Evolutionary conservation across 208 protist genomes (phyloP).

Genomic region (Acanthamoeba royreba): DNA sequence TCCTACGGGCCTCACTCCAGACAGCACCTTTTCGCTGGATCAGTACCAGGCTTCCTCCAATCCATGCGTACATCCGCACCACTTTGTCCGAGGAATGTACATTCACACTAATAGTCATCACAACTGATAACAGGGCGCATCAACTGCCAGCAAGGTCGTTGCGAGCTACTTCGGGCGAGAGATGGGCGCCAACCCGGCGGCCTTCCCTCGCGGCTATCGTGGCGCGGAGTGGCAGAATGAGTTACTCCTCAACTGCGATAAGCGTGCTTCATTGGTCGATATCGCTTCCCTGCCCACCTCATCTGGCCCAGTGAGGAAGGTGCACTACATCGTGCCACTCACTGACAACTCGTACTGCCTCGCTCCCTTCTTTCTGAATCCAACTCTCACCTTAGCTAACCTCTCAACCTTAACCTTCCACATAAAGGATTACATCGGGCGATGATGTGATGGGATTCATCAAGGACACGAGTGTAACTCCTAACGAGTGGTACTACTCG

Average conservation of each 20-base stretch:
- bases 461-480: background rate
- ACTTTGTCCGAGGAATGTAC: background rate
- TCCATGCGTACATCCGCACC: background rate
- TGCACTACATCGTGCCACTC: conserved; percentile 9
- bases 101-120: background rate
- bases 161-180: conserved; percentile 3
- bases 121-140: background rate
- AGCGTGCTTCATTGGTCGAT: background rate
- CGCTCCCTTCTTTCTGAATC: background rate
- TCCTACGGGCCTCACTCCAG: background rate
- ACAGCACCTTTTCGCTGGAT: background rate
- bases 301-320: background rate
- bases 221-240: conserved; percentile 15
- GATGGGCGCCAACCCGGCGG: background rate
- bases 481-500: background rate
- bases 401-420: background rate
- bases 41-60: background rate
- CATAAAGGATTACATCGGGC: background rate
- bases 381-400: background rate
- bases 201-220: background rate
- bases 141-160: background rate
- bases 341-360: background rate
- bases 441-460: conserved; percentile 45
- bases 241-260: background rate
- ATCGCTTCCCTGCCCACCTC: background rate